Conservation (phyloP, 2,329 filamentous ascomycete species). For the Stemphylium lycopersici region DNA sequence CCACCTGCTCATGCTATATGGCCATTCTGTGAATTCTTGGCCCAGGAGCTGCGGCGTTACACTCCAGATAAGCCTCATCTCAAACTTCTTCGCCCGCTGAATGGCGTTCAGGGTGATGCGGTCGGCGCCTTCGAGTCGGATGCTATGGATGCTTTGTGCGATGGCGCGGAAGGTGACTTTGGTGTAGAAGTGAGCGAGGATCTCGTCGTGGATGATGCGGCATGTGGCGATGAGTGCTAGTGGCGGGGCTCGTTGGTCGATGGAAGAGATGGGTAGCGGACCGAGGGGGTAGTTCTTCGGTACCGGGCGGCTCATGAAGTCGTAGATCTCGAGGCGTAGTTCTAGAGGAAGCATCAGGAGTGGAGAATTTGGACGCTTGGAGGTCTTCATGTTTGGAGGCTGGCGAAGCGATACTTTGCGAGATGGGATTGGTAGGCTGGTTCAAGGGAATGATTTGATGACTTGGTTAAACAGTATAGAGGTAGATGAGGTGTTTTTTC, state of each 20-base stretch:
- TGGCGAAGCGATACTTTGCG: neutral
- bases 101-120: neutral
- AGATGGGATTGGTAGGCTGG: neutral
- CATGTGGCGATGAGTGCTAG: constrained; percentile 15
- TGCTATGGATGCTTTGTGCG: constrained; percentile 1
- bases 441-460: neutral
- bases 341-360: constrained; percentile 20
- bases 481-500: too few species aligned
- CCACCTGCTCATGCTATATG: constrained; percentile 10
- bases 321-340: constrained; percentile 24
- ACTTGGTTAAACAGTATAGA: neutral
- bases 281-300: constrained; percentile 22
- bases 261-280: constrained; percentile 17
- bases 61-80: constrained; percentile 11
- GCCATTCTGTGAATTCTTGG: neutral
- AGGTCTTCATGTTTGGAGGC: too few species aligned
- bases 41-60: neutral
- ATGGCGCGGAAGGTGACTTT: constrained; percentile 21
- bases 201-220: constrained; percentile 14
- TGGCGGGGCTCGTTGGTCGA: constrained; percentile 16
- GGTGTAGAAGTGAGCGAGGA: constrained; percentile 19
- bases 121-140: neutral
- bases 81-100: constrained; percentile 5
- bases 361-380: neutral
- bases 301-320: constrained; percentile 9